These are phyloP conservation scores for Colletotrichum sp. DNA, from an alignment of 2,329 filamentous ascomycete species.

Conservation along the genomic window DNA sequence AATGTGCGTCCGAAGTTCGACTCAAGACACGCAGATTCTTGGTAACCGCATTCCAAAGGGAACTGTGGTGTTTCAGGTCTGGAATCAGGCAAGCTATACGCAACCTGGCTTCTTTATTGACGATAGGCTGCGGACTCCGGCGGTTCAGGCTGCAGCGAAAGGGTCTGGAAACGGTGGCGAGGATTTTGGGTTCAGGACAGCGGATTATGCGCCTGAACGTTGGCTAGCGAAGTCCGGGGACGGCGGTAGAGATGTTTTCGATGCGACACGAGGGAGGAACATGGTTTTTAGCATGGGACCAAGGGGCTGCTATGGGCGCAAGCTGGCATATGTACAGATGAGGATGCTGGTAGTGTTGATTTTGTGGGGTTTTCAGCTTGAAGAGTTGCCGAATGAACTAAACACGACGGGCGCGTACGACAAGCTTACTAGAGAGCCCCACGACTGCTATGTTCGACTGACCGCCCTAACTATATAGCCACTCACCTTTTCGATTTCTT, in stretches of 20 bases:
- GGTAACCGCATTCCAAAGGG: slow-evolving; percentile 32
- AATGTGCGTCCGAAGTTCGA: slow-evolving; percentile 27
- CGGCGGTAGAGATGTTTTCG: slow-evolving; percentile 26
- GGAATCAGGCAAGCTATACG: slow-evolving; percentile 27
- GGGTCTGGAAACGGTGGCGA: slow-evolving; percentile 22
- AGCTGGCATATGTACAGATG: slow-evolving; percentile 30
- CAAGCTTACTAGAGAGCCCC: slow-evolving; percentile 8
- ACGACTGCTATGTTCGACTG: slow-evolving; percentile 9
- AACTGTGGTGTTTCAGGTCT: slow-evolving; percentile 22
- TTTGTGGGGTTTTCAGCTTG: neutral
- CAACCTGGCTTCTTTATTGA: slow-evolving; percentile 29
- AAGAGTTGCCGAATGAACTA: neutral
- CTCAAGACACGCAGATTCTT: slow-evolving; percentile 29
- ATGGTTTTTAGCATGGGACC: slow-evolving; percentile 40
- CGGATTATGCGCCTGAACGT: slow-evolving; percentile 38
- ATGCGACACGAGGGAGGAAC: slow-evolving; percentile 36
- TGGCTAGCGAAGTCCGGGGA: slow-evolving; percentile 33
- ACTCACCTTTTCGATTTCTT: neutral
- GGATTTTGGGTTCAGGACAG: slow-evolving; percentile 21
- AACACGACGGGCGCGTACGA: slow-evolving; percentile 9
- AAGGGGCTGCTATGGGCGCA: slow-evolving; percentile 42
- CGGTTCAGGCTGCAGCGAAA: slow-evolving; percentile 7
- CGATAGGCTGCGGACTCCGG: slow-evolving; percentile 29
- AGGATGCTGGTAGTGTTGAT: neutral
- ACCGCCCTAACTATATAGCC: neutral